Base-by-base conservation (phyloP, 768 basidiomycete genomes). In the Mycena leptocephala region DNA sequence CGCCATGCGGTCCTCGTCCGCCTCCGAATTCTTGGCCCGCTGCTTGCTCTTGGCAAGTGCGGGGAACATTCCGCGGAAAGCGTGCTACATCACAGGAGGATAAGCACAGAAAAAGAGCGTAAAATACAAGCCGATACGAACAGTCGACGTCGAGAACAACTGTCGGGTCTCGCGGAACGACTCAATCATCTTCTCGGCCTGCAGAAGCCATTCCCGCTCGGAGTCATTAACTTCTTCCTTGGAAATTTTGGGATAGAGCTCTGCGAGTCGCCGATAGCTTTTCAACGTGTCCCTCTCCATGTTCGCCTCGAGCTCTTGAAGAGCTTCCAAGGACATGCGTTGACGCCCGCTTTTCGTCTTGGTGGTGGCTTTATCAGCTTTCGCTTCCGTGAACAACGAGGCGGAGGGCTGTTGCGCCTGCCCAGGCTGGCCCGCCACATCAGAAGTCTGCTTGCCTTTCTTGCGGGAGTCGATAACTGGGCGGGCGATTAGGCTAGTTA, bases 181-280 rank as follows among this genome's bases (percentile, higher is more conserved):
- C 74, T 98, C 97, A 3, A 99, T 90, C 64, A 99, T 87, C 79
- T 92, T 94, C 81, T 96, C 96, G 0, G 97, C 96, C 80, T 95
- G 93, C 32, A 94, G 82, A 75, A 98, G 85, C 95, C 97, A 99
- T 78, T 94, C 92, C 64, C 91, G 88, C 75, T 92, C 88, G 3
- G 92, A 90, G 10, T 91, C 90, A 2, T 86, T 84, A n/a, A 90
- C 30, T 20, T 65, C 53, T 10, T 78, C 77, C 30, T 72, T 67
- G 35, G 90, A 83, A 87, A 93, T 91, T 20, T 78, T 85, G 2
- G 86, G 86, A 93, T 93, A 94, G 1, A 95, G 83, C 26, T 94
- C 93, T 75, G 87, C 87, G 41, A 96, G 82, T 39, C 91, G 87
- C 35, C 84, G 85, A 82, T 93, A 94, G 11, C 92, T 92, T 61